Evolutionary conservation across 495 filamentous ascomycete species (phyloP).

Genomic region (Trichoderma reesei): DNA sequence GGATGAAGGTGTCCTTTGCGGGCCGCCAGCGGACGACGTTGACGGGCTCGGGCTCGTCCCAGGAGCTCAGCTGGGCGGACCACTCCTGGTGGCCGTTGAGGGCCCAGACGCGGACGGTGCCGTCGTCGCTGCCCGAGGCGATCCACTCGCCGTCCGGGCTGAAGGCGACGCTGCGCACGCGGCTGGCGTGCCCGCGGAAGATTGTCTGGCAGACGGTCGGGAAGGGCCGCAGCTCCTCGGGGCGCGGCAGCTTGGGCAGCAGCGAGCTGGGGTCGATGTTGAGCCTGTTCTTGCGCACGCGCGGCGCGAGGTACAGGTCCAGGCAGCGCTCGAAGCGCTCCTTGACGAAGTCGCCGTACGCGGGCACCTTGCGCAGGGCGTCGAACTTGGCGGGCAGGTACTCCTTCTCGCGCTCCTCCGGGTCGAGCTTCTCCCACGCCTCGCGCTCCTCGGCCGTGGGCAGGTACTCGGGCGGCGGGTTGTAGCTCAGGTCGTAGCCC

Average conservation of each 20-base stretch:
- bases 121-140: constrained; percentile 91
- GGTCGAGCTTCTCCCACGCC: constrained; percentile 79
- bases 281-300: constrained; percentile 83
- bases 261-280: constrained; percentile 94
- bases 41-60: constrained; percentile 53
- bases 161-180: constrained; percentile 71
- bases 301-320: constrained; percentile 88
- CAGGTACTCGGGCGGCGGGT: constrained; percentile 91
- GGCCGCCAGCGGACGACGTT: constrained; percentile 88
- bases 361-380: constrained; percentile 82
- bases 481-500: constrained; percentile 89
- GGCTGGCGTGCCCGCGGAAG: constrained; percentile 79
- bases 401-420: constrained; percentile 83
- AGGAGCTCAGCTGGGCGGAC: constrained; percentile 66
- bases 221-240: constrained; percentile 87
- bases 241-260: constrained; percentile 88
- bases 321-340: constrained; percentile 93
- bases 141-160: constrained; percentile 69
- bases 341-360: constrained; percentile 83
- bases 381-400: constrained; percentile 74
- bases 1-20: constrained; percentile 64
- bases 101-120: constrained; percentile 86
- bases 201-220: constrained; percentile 77
- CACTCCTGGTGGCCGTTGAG: constrained; percentile 78
- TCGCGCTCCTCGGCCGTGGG: constrained; percentile 76